Base-by-base conservation (phyloP, 441 rosid species). In the Brassica balearica region DNA sequence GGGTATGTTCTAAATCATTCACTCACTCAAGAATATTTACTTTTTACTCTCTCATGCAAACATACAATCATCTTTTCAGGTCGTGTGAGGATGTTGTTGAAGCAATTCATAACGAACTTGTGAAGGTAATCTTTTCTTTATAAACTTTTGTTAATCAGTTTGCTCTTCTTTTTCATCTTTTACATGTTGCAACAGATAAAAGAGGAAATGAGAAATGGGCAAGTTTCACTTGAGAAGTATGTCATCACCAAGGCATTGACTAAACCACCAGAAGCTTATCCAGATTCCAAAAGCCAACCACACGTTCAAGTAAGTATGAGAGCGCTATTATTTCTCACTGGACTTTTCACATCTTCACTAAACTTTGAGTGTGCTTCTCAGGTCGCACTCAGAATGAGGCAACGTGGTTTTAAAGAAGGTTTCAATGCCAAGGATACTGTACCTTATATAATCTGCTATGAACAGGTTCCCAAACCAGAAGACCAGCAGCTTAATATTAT, bases 251-350 rank as follows among this genome's bases (percentile, higher is more conserved):
- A 94, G 89, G 80, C 96, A 78, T 86, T 96, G 86, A 94, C 98
- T 77, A 96, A 94, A 80, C 88, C 93, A 46, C 97, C 97, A 48
- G 95, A 90, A 89, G 93, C 96, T 68, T 96, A 96, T 83, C 94
- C 97, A 69, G 98, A 96, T 88, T 91, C 94, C 78, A 93, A 87
- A 87, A 92, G 89, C 82, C 99, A 93, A 79, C 98, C 98, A n/a
- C 99, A 96, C 81, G 99, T 92, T 84, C 89, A 89, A 74, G 99
- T 96, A 82, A 89, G 89, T 80, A 77, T 61, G 72, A 68, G 32
- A 62, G 79, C 65, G n/a, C n/a, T n/a, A n/a, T n/a, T n/a, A n/a
- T n/a, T n/a, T 15, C 15, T 78, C 61, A n/a, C 22, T 46, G 15
- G 19, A 27, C 11, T 69, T 46, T 48, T 66, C 11, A 38, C 67